A percentile compares a stretch with the other conserved stretches of the same genome.
Conservation (phyloP, 2,329 filamentous ascomycete genomes). For the Paramyrothecium sp. region DNA sequence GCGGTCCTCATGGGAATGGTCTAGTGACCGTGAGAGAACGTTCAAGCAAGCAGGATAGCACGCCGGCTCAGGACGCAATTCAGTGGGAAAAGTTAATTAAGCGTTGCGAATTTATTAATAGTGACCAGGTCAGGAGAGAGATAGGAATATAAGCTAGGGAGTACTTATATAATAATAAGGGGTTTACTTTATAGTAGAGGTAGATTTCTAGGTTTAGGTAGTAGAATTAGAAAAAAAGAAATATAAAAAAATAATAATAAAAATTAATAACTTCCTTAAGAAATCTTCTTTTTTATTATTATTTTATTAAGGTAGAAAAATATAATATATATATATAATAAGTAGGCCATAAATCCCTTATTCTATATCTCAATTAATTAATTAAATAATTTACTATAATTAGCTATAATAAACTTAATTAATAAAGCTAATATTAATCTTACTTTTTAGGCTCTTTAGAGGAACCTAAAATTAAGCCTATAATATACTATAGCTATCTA, state of each 20-base stretch:
- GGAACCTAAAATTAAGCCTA: not conserved
- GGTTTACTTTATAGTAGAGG: no score
- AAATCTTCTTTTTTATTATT: no score
- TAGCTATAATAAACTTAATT: not conserved
- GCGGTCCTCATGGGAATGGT: not conserved
- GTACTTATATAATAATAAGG: no score
- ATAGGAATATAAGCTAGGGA: not conserved
- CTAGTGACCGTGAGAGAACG: not conserved
- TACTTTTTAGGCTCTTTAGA: not conserved
- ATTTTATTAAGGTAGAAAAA: no score
- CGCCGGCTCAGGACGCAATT: not conserved
- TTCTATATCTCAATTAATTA: not conserved
- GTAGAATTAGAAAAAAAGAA: no score
- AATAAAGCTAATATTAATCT: constrained; percentile 1
- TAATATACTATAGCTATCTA: no score
- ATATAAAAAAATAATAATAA: no score
- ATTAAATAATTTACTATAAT: not conserved
- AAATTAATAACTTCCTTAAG: no score
- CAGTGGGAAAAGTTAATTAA: not conserved
- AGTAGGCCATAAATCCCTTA: no score
- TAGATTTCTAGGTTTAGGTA: no score
- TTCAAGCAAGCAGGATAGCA: not conserved
- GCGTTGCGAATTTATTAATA: not conserved
- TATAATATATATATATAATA: not conserved
- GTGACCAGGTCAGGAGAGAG: not conserved